A percentile compares a stretch with the other conserved stretches of the same genome.
Evolutionary conservation across 306 rosid genomes (phyloP).

Genomic region (Cucurbita moschata): DNA sequence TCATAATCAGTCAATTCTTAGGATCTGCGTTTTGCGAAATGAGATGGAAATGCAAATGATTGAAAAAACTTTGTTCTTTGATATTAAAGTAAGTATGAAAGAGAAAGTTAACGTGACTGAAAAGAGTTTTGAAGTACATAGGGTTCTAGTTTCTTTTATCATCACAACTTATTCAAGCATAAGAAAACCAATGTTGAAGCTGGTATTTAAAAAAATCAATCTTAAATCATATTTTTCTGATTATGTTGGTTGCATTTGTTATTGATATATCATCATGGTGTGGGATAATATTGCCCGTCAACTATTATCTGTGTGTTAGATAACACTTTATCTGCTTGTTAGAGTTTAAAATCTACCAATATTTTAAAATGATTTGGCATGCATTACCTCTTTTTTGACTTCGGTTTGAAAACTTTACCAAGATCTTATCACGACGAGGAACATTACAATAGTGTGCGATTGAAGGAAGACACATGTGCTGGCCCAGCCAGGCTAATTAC

Average conservation of each 20-base stretch:
- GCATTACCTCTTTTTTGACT: not conserved
- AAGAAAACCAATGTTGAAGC: not conserved
- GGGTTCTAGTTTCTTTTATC: not conserved
- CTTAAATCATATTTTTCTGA: not conserved
- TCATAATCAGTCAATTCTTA: not conserved
- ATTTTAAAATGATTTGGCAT: not conserved
- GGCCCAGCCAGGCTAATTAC: slow-evolving; percentile 60
- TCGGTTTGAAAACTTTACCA: slow-evolving; percentile 3
- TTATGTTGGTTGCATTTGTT: slow-evolving; percentile 1
- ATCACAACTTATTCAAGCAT: not conserved
- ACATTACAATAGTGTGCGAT: slow-evolving; percentile 71
- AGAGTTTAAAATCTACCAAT: not conserved
- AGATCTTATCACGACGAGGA: slow-evolving; percentile 79
- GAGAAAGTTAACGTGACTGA: not conserved
- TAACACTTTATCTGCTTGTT: not conserved
- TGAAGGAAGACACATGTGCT: slow-evolving; percentile 55
- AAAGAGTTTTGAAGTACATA: not conserved
- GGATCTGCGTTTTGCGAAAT: not conserved
- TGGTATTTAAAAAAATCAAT: not conserved
- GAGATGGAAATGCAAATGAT: not conserved
- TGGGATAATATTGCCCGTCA: not conserved
- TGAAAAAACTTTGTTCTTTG: not conserved
- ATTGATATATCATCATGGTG: not conserved
- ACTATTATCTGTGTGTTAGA: not conserved
- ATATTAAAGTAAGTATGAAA: not conserved